These are phyloP conservation scores for Dioscorea zingiberensis DNA, from an alignment of 106 monocot genomes.

Conservation along the genomic window DNA sequence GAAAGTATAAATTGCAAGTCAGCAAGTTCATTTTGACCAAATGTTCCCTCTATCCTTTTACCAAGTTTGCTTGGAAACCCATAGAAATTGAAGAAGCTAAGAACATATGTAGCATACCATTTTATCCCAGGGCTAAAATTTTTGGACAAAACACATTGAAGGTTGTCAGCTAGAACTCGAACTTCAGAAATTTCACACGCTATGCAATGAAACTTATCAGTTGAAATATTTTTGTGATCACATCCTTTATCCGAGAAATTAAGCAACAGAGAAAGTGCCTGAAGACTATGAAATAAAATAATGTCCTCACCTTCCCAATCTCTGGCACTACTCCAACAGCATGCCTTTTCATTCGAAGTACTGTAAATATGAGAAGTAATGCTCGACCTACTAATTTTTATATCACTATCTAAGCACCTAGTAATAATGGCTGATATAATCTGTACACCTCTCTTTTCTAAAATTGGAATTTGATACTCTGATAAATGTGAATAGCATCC, in stretches of 20 bases:
- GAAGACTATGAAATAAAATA: conserved; percentile 61
- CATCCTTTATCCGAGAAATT: conserved; percentile 11
- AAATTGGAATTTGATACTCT: conserved; percentile 32
- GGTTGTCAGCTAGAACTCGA: conserved; percentile 23
- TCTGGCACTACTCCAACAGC: conserved; percentile 44
- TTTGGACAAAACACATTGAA: conserved; percentile 36
- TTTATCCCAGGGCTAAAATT: conserved; percentile 25
- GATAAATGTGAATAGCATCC: conserved; percentile 48
- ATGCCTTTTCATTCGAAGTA: conserved; percentile 32
- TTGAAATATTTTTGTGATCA: conserved; percentile 14
- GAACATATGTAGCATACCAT: conserved; percentile 50
- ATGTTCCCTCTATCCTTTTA: conserved; percentile 33
- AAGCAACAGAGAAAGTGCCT: conserved; percentile 66
- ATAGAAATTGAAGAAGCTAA: conserved; percentile 64
- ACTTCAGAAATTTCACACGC: conserved; percentile 7
- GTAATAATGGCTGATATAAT: conserved; percentile 37
- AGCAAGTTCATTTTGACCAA: conserved; percentile 52
- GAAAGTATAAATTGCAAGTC: conserved; percentile 55
- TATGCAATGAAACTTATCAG: conserved; percentile 4
- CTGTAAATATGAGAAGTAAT: conserved; percentile 34
- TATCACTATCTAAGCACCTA: conserved; percentile 42
- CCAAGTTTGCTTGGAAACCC: conserved; percentile 67
- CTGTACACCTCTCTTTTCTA: conserved; percentile 34
- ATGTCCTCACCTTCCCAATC: conserved; percentile 49
- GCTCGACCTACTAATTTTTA: conserved; percentile 34